Evolutionary conservation across 805 yeast species (phyloP), one percentile per base, ranked within the genome.

Genomic region (Lipomyces anomalus): DNA sequence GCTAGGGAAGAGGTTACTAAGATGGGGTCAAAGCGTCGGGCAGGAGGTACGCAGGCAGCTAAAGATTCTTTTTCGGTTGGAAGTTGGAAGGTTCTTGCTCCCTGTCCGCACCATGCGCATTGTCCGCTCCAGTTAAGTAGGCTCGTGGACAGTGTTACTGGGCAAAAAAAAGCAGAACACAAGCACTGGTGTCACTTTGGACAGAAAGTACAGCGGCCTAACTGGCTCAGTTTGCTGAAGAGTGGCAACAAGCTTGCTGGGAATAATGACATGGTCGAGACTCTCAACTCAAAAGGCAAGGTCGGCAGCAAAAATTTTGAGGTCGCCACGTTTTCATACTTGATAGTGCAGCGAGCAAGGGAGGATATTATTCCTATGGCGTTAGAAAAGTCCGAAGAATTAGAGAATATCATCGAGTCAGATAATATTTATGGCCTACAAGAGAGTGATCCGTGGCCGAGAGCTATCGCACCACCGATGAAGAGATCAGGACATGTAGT

Each of bases 101-200:
- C 98, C 2, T 92, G 97, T 60, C 66, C 90, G 0, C 97, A 92
- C 61, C 95, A 87, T 57, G 76, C 80, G 9, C 74, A 70, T 53
- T 89, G 97, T 59, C 97, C 97, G 0, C 67, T 90, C 44, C 97
- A 89, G 63, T 71, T 79, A 26, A 80, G 82, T 11, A n/a, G n/a
- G n/a, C n/a, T n/a, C n/a, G n/a, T n/a, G n/a, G n/a, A n/a, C n/a
- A 82, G 82, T 40, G 85, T 94, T 1, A 76, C 75, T 29, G 78
- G 73, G 57, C 84, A 80, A 60, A 70, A 71, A 28, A 71, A 76
- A 32, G n/a, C n/a, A n/a, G 63, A 74, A 21, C 57, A 54, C 30
- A 68, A 84, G 42, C 75, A 75, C 44, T 86, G 88, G 71, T 87
- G 97, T 61, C 76, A 82, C 38, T 88, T 79, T 61, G 75, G 74